A percentile compares a stretch with the other conserved stretches of the same genome.
Evolutionary conservation across 352 stramenopile genomes (phyloP).

Genomic region (Phytophthora nicotianae): DNA sequence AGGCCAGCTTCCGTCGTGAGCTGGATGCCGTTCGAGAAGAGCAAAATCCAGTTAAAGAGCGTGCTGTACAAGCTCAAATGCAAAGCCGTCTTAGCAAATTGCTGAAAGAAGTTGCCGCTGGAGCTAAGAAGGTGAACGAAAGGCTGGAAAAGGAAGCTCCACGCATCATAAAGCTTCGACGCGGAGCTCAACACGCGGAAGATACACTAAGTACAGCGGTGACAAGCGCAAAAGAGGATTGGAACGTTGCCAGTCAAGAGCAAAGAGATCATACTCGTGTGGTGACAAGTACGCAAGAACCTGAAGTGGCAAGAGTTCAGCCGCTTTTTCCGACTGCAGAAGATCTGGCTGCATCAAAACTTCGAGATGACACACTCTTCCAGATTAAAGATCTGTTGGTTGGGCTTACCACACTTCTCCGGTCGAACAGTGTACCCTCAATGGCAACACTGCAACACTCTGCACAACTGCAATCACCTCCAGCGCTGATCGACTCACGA

Average conservation of each 20-base stretch:
- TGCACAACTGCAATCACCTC: not conserved
- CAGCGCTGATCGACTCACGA: not conserved
- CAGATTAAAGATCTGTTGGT: conserved; percentile 64
- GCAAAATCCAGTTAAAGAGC: conserved; percentile 65
- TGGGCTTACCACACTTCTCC: conserved; percentile 37
- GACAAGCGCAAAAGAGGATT: conserved; percentile 30
- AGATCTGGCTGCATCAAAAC: conserved; percentile 25
- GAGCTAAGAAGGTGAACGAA: conserved; percentile 36
- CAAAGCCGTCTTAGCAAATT: conserved; percentile 37
- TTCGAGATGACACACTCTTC: conserved; percentile 51
- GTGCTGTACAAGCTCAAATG: conserved; percentile 43
- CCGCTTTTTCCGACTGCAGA: not conserved
- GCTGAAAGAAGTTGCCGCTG: conserved; percentile 40
- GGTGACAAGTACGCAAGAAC: not conserved
- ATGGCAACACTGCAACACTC: not conserved
- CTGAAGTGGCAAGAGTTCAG: not conserved
- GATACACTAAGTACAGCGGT: conserved; percentile 23
- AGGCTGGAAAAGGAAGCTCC: conserved; percentile 34
- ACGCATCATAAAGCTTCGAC: conserved; percentile 20
- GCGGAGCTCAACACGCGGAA: conserved; percentile 30
- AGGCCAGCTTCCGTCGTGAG: conserved; percentile 50
- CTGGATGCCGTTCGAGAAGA: conserved; percentile 50
- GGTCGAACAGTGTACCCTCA: conserved; percentile 15
- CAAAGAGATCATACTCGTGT: conserved; percentile 8
- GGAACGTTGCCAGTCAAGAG: conserved; percentile 19